Evolutionary conservation across 1,139 yeast genomes (phyloP).

Genomic region (Nakaseomyces uthaithaninus): DNA sequence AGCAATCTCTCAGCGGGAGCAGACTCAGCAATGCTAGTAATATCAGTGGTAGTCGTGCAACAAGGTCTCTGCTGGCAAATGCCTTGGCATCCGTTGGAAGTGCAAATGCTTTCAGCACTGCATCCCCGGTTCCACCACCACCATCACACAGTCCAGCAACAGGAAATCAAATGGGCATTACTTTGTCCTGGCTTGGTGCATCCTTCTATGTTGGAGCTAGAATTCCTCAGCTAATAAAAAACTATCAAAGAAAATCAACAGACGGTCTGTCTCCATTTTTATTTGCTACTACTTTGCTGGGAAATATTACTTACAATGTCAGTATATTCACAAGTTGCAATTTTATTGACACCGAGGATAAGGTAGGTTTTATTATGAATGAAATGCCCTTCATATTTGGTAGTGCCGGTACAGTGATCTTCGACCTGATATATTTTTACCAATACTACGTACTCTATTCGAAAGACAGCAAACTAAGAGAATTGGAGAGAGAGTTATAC

Average conservation of each 20-base stretch:
- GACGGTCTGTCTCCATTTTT: constrained; percentile 75
- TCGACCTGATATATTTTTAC: constrained; percentile 67
- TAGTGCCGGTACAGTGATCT: constrained; percentile 75
- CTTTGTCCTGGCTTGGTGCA: constrained; percentile 79
- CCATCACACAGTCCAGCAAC: constrained; percentile 9
- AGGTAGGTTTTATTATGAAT: constrained; percentile 45
- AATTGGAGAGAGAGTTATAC: constrained; percentile 21
- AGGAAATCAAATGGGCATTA: constrained; percentile 37
- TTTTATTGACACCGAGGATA: constrained; percentile 32
- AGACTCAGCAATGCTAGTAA: constrained; percentile 4
- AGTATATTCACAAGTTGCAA: constrained; percentile 53
- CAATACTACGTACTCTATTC: constrained; percentile 40
- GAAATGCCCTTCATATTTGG: constrained; percentile 83
- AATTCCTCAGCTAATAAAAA: constrained; percentile 75
- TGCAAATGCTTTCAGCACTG: constrained; percentile 12
- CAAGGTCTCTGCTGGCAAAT: constrained; percentile 9
- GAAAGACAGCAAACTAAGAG: constrained; percentile 26
- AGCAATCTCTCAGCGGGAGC: not conserved
- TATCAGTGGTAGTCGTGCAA: constrained; percentile 5
- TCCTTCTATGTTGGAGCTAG: constrained; percentile 67
- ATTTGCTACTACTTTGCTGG: constrained; percentile 69
- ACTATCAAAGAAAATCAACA: constrained; percentile 68
- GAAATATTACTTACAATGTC: constrained; percentile 72
- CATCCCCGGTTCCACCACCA: constrained; percentile 8
- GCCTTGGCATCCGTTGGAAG: constrained; percentile 9